These are phyloP conservation scores for Trichoderma guizhouense DNA, from an alignment of 2,329 filamentous ascomycete species.

Conservation along the genomic window DNA sequence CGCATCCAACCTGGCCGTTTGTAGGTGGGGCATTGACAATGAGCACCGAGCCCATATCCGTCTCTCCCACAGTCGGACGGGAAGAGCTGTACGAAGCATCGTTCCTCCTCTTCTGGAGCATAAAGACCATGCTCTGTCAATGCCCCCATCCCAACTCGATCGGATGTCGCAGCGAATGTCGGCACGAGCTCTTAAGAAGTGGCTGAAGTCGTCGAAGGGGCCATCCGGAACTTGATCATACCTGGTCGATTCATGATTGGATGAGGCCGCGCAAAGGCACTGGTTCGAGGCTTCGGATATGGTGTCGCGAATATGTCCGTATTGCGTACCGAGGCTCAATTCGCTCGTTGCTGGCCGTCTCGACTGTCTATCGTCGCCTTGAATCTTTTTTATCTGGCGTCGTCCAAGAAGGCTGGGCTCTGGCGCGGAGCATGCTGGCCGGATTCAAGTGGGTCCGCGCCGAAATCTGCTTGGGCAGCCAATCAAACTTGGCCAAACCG, in stretches of 20 bases:
- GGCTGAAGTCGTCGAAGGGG: constrained; percentile 13
- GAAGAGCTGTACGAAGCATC: neutral
- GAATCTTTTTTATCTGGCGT: constrained; percentile 17
- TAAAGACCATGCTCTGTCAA: neutral
- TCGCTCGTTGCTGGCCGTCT: constrained; percentile 13
- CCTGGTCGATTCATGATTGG: constrained; percentile 59
- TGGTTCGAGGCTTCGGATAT: constrained; percentile 15
- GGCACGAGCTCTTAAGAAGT: neutral
- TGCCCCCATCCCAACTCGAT: neutral
- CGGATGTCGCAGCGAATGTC: neutral
- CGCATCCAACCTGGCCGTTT: neutral
- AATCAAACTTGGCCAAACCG: constrained; percentile 25
- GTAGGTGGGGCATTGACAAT: constrained; percentile 16
- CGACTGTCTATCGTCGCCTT: constrained; percentile 7
- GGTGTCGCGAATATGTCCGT: constrained; percentile 19
- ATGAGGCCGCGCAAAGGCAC: constrained; percentile 26
- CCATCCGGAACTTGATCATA: constrained; percentile 36
- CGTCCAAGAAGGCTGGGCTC: constrained; percentile 28
- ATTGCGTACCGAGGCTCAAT: constrained; percentile 22
- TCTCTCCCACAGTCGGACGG: neutral
- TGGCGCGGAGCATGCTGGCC: constrained; percentile 28
- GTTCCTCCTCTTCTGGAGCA: neutral
- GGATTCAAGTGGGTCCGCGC: constrained; percentile 41
- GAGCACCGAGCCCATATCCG: neutral
- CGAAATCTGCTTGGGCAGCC: constrained; percentile 28